Base-by-base conservation (phyloP, 1,139 yeast genomes). In the Diutina neorugosa region DNA sequence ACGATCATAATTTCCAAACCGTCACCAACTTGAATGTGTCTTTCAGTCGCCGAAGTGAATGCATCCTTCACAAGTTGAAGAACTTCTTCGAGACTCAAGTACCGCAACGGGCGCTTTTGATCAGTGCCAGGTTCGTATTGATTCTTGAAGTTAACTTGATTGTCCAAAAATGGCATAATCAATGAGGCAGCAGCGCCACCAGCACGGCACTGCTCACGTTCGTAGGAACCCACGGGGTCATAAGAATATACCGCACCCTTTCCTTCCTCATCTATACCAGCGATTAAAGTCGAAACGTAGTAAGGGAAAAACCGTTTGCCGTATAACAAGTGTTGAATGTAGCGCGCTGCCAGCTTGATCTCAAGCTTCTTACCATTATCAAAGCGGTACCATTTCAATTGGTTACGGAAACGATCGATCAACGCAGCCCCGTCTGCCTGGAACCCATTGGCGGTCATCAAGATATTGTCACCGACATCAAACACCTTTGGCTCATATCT, bases 1-100 rank as follows among this genome's bases (percentile, higher is more conserved):
- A 93, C 93, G 62, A 93, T 86, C 61, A 86, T 73, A 54, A 93
- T 84, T 69, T 93, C 96, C 59, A 93, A 78, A 8, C 94, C 95
- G 71, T 93, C 98, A 73, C 98, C 98, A 53, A 93, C 98, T 62
- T 91, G 95, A 62, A 93, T 93, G 68, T 94, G 98, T 76, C 98
- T 86, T 71, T 93, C 98, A 25, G 98, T 91, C 37, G 97, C 98
- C 6, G 96, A 88, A 16, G 90, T 78, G 65, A 93, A 93, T 7
- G 98, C 96, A 70, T 93, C 98, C 65, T 83, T 84, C 44, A 93
- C 97, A 59, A 93, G 74, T 61, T 83, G 79, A 62, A 93, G 72
- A 23, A 90, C 97, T 69, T 91, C 96, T 2, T 89, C 96, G 59
- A 90, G 76, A 50, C 78, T 69, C 65, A 93, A 76, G 62, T 78